Conservation (phyloP, 2,329 filamentous ascomycete genomes). For the Penicillium sp. region DNA sequence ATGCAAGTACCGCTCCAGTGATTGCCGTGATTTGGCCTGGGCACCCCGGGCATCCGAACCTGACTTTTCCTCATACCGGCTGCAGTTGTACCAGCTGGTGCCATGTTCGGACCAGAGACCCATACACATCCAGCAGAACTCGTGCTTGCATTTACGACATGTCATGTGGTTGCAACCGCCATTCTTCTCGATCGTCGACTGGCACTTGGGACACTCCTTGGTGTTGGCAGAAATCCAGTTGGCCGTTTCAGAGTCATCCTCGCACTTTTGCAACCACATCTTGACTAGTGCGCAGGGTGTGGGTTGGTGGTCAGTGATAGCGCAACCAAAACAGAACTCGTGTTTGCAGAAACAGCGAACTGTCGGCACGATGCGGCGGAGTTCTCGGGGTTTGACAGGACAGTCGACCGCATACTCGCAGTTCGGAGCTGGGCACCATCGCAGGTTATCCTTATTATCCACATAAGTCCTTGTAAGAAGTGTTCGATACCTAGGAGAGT, state of each 20-base stretch:
- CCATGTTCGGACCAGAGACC: slow-evolving; percentile 97
- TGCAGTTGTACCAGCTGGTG: slow-evolving; percentile 99
- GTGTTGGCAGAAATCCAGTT: slow-evolving; percentile 99
- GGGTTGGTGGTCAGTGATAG: slow-evolving; percentile 85
- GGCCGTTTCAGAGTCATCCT: slow-evolving; percentile 95
- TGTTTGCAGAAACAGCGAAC: slow-evolving; percentile 83
- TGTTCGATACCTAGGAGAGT: slow-evolving; percentile 65
- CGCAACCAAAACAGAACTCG: slow-evolving; percentile 94
- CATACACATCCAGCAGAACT: slow-evolving; percentile 99
- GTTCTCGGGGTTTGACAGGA: slow-evolving; percentile 79
- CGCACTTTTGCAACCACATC: slow-evolving; percentile 96
- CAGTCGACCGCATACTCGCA: slow-evolving; percentile 93
- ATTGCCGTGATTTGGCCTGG: slow-evolving; percentile 86
- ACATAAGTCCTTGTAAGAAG: slow-evolving; percentile 93
- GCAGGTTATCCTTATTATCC: slow-evolving; percentile 91
- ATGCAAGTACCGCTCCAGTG: slow-evolving; percentile 91
- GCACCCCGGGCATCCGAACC: slow-evolving; percentile 86
- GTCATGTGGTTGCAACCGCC: slow-evolving; percentile 98
- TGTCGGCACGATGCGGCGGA: slow-evolving; percentile 82
- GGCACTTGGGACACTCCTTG: slow-evolving; percentile 94
- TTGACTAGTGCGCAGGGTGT: slow-evolving; percentile 89
- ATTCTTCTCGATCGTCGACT: slow-evolving; percentile 98
- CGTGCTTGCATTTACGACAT: slow-evolving; percentile 89
- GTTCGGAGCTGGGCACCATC: slow-evolving; percentile 98
- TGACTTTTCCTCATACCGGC: slow-evolving; percentile 93